Base-by-base conservation (phyloP, 768 basidiomycete genomes). In the Psilocybe azurescens region DNA sequence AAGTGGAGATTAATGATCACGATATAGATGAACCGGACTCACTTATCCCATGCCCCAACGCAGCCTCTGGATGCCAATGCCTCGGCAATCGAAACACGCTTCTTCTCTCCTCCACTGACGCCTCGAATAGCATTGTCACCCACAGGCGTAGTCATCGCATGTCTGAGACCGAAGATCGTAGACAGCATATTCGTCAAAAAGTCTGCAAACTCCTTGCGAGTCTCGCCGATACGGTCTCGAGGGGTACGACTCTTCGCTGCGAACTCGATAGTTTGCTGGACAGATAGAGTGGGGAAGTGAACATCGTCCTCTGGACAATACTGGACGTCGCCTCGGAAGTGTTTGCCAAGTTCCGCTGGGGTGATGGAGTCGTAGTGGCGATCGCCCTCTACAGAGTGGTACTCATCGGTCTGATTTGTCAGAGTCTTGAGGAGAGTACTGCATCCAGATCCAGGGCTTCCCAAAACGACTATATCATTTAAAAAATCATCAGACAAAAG, bases 271-370 rank as follows among this genome's bases (percentile, higher is more conserved):
- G 93, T 94, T 70, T 94, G 84, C 57, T 84, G 82, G 30, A 94
- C 91, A 11, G 90, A 91, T 18, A 97, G 81, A 11, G 90, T 92
- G 3, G 94, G 90, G 68, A 95, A 91, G 71, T 95, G 93, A 9
- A 91, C 79, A 71, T 96, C 93, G 70, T 94, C 93, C 75, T 93
- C 93, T 0, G 91, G 90, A 63, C 84, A 89, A 73, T 93, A 94
- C 54, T 86, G 84, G 1, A 93, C 88, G 70, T 93, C 93, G 33
- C 94, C 95, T 2, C 89, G 87, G 71, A 86, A 90, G 55, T 84
- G 83, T 61, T 84, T 81, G 56, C 71, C 62, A 57, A 96, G 82
- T 46, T 92, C 84, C 1, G 83, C 76, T 2, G 91, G 85, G 0
- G 85, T 73, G 59, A 96, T 80, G 0, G 91, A 87, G 68, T 93